Conservation (phyloP, 371 early-diverging fungal species). For the Mortierella sp. region DNA sequence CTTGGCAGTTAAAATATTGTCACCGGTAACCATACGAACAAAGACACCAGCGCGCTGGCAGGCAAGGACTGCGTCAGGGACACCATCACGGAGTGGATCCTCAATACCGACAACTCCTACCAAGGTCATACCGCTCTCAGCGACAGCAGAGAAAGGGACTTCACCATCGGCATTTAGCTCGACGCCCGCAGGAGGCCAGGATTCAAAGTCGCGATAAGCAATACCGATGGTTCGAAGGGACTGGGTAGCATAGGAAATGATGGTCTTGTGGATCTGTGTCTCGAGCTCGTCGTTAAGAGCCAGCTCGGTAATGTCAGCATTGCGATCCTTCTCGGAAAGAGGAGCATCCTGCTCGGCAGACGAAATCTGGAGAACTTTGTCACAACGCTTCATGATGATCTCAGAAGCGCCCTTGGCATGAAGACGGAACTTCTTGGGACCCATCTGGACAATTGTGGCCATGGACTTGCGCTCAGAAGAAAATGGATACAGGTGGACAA, state of each 20-base stretch:
- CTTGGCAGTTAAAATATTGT: conserved; percentile 80
- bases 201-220: conserved; percentile 76
- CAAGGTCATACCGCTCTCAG: conserved; percentile 61
- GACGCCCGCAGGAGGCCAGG: conserved; percentile 61
- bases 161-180: conserved; percentile 60
- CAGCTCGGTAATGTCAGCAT: conserved; percentile 61
- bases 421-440: conserved; percentile 63
- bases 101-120: conserved; percentile 78
- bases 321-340: conserved; percentile 24
- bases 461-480: conserved; percentile 89
- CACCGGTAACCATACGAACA: conserved; percentile 91
- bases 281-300: conserved; percentile 59
- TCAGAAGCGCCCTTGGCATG: conserved; percentile 92
- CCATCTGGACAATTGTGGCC: conserved; percentile 79
- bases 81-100: conserved; percentile 80
- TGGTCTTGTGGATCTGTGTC: conserved; percentile 62
- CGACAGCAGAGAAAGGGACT: conserved; percentile 62
- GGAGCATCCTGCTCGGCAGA: conserved; percentile 16
- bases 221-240: conserved; percentile 77
- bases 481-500: conserved; percentile 81
- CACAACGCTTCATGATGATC: conserved; percentile 68
- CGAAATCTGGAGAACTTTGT: conserved; percentile 40
- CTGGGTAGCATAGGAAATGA: conserved; percentile 73
- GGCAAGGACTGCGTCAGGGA: conserved; percentile 70
- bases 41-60: conserved; percentile 82